phyloP scores from a whole-genome alignment of 805 yeast species.

The Kluyveromyces aestuarii region DNA sequence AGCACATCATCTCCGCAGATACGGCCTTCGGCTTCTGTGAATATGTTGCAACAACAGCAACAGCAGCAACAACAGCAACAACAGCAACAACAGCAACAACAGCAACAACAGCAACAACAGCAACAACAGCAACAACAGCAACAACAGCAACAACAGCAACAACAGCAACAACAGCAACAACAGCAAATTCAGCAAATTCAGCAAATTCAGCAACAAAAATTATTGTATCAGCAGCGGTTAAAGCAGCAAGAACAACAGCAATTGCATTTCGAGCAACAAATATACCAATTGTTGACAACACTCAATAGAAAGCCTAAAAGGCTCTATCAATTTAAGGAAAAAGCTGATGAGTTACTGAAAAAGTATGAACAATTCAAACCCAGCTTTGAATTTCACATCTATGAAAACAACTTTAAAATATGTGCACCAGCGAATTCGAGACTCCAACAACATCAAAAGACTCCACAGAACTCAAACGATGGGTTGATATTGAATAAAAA shows the following conservation, averaged over 20 bases:
- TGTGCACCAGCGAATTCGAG: constrained; percentile 53
- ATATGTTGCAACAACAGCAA: constrained; percentile 11
- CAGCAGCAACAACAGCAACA: constrained; percentile 18
- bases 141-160: constrained; percentile 9
- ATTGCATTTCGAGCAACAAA: constrained; percentile 34
- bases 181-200: constrained; percentile 20
- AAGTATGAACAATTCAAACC: constrained; percentile 74
- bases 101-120: constrained; percentile 13
- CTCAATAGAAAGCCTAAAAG: constrained; percentile 34
- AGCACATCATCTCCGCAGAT: background rate
- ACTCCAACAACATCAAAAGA: constrained; percentile 29
- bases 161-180: constrained; percentile 12
- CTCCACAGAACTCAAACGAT: constrained; percentile 36
- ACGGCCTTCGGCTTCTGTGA: background rate
- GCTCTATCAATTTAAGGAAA: constrained; percentile 53
- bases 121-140: constrained; percentile 15
- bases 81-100: constrained; percentile 19
- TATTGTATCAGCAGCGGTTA: constrained; percentile 28
- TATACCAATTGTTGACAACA: constrained; percentile 29
- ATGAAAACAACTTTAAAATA: constrained; percentile 84
- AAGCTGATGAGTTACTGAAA: constrained; percentile 60
- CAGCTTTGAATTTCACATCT: constrained; percentile 80
- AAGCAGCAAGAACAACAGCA: constrained; percentile 33
- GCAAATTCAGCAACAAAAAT: constrained; percentile 23
- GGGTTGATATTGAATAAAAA: constrained; percentile 69